Evolutionary conservation across 208 protist species (phyloP), one percentile per base, ranked within the genome.

Genomic region (Crithidia sp.): DNA sequence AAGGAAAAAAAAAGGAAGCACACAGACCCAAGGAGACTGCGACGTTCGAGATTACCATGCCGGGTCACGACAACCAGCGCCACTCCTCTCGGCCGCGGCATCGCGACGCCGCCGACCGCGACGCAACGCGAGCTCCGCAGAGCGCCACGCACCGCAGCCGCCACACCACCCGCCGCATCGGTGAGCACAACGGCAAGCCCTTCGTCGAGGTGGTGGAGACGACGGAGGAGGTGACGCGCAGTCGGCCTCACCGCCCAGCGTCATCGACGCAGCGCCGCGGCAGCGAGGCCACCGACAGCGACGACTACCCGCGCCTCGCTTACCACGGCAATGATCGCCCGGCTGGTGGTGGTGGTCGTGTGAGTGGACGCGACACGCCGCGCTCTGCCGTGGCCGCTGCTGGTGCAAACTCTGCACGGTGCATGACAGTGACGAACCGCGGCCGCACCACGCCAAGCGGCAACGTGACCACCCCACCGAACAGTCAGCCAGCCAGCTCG

Each of bases 151-250:
- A 67, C 49, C 62, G 56, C 62, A 68, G 63, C 17, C 71, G 63
- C 36, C 62, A 56, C 56, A 64, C 71, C 13, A 70, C 63, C 40
- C 58, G 49, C 7, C 44, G 72, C 56, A 40, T 47, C 13, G 49
- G 43, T 7, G 50, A 67, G 43, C 40, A 62, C 14, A 60, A 68
- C 41, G 44, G 73, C 49, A 47, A 61, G 58, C 58, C 66, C 12
- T 63, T 56, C 17, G 39, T 61, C n/a, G 66, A 73, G 58, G 65
- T 68, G 0, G 60, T 69, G 6, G 66, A 72, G 14, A 72, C 66
- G 17, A 54, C 10, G 1, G 59, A 61, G 53, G 53, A 73, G 60
- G 66, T 67, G 43, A 68, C 66, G 5, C 53, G 47, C 14, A 39
- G 14, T 47, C 28, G 53, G 13, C 6, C 54, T 40, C 58, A 6